Percentiles rank a stretch among this genome's conserved stretches.
Evolutionary conservation across 192 early-diverging fungal species (phyloP).

Genomic region (Spinellus fusiger): DNA sequence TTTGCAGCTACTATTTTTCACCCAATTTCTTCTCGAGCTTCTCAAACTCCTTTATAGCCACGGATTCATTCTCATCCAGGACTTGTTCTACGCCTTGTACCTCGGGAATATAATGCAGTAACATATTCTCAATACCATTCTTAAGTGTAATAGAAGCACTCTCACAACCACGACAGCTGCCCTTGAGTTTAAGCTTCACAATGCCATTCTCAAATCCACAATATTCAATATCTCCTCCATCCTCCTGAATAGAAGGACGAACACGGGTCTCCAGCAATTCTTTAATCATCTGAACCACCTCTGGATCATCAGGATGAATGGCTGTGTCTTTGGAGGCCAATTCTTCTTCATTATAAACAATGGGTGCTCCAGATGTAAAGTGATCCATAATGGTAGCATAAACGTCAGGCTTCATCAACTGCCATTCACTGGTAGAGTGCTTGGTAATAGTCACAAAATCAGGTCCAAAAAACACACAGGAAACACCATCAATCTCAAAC

Average conservation of each 20-base stretch:
- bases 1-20: constrained; percentile 22
- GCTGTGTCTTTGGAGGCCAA: constrained; percentile 48
- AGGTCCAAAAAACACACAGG: constrained; percentile 81
- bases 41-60: constrained; percentile 80
- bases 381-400: constrained; percentile 95
- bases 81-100: constrained; percentile 84
- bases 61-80: constrained; percentile 74
- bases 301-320: constrained; percentile 77
- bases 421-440: constrained; percentile 85
- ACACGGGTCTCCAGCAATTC: constrained; percentile 95
- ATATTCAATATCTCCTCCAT: constrained; percentile 98
- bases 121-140: constrained; percentile 99
- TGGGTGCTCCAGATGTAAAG: constrained; percentile 79
- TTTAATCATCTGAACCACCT: constrained; percentile 96
- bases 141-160: constrained; percentile 87
- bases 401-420: constrained; percentile 95
- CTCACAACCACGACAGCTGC: constrained; percentile 93
- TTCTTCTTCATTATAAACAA: constrained; percentile 54
- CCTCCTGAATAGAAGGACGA: constrained; percentile 95
- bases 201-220: constrained; percentile 82
- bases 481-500: constrained; percentile 93
- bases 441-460: constrained; percentile 97
- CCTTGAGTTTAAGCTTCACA: constrained; percentile 88
- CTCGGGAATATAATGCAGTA: constrained; percentile 98
- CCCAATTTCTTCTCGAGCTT: constrained; percentile 68